A percentile compares a stretch with the other conserved stretches of the same genome.
Evolutionary conservation across 331 rosid species (phyloP).

Genomic region (Stylosanthes scabra): DNA sequence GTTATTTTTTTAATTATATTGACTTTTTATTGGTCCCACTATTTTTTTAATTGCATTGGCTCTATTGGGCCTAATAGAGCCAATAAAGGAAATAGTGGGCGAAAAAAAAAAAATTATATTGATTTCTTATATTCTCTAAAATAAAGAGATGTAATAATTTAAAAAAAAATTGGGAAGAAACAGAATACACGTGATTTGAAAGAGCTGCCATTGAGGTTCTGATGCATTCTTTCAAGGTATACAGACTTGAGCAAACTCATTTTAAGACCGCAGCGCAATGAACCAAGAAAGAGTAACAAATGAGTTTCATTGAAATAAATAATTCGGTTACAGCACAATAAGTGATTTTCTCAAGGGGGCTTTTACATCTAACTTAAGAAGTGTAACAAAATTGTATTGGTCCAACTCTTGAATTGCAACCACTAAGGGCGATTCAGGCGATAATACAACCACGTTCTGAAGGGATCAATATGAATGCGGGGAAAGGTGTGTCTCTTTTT

Average conservation of each 20-base stretch:
- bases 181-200: not conserved
- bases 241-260: not conserved
- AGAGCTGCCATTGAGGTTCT: not conserved
- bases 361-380: not conserved
- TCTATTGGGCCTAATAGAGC: too few relatives aligned
- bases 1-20: too few relatives aligned
- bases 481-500: slow-evolving; percentile 29
- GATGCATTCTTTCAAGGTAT: not conserved
- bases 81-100: too few relatives aligned
- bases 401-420: not conserved
- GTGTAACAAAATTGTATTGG: not conserved
- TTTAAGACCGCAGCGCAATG: not conserved
- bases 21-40: too few relatives aligned
- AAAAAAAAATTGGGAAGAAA: not conserved
- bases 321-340: not conserved
- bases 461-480: slow-evolving; percentile 38
- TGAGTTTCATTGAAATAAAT: not conserved
- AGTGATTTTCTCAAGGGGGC: not conserved
- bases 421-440: slow-evolving; percentile 1
- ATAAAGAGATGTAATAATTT: too few relatives aligned
- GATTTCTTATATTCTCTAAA: too few relatives aligned
- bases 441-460: slow-evolving; percentile 42
- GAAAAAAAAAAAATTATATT: too few relatives aligned
- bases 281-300: not conserved
- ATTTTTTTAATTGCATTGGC: too few relatives aligned